phyloP scores from a whole-genome alignment of 768 basidiomycete genomes.

The Pulveroboletus sp. region DNA sequence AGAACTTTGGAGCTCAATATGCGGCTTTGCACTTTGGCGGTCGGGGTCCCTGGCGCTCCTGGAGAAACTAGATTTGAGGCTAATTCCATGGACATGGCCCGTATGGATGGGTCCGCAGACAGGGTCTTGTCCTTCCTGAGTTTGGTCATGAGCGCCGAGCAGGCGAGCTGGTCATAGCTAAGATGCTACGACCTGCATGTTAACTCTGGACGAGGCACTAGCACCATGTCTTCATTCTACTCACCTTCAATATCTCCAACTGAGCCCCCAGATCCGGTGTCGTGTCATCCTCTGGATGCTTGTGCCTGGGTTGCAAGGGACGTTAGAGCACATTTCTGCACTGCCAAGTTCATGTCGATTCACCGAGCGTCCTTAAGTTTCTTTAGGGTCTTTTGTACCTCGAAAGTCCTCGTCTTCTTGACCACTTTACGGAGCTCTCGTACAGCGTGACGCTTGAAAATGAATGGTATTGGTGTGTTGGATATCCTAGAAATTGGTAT shows the following conservation, averaged over 20 bases:
- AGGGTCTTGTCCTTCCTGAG: conserved; percentile 67
- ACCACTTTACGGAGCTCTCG: conserved; percentile 70
- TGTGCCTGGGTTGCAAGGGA: conserved; percentile 26
- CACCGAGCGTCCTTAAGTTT: conserved; percentile 69
- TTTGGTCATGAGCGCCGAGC: conserved; percentile 64
- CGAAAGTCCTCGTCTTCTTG: conserved; percentile 78
- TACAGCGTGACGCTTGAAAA: conserved; percentile 63
- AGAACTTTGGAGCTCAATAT: conserved; percentile 75
- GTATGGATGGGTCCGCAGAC: conserved; percentile 43
- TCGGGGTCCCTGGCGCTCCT: conserved; percentile 37
- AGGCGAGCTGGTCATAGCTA: conserved; percentile 54
- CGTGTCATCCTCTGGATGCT: conserved; percentile 35
- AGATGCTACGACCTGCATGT: conserved; percentile 40
- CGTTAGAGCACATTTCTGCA: not conserved
- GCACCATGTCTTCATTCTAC: conserved; percentile 3
- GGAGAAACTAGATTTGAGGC: conserved; percentile 30
- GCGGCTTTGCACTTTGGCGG: conserved; percentile 63
- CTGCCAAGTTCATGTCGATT: conserved; percentile 7
- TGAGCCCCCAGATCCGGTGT: conserved; percentile 54
- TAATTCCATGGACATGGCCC: conserved; percentile 46
- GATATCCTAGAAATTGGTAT: conserved; percentile 5
- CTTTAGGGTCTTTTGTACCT: conserved; percentile 80
- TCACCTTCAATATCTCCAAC: conserved; percentile 62
- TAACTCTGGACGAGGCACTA: not conserved
- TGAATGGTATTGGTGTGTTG: conserved; percentile 7